Conservation (phyloP, 495 filamentous ascomycete species). For the Trichodelitschia bisporula region DNA sequence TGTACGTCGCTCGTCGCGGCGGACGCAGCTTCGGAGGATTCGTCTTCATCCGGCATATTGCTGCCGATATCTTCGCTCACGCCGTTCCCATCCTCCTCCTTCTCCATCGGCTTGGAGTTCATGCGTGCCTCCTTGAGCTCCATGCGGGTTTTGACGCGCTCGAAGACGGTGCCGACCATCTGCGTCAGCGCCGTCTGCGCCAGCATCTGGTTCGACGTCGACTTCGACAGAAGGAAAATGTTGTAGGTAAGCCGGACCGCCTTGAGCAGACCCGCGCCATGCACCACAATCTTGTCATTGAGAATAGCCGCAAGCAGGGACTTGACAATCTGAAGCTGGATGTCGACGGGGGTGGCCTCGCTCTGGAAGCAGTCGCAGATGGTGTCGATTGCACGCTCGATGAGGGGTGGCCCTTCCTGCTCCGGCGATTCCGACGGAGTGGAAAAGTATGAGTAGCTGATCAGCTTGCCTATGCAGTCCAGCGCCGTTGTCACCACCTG, state of each 20-base stretch:
- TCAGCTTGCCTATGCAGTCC: constrained; percentile 95
- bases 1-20: constrained; percentile 25
- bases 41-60: constrained; percentile 14
- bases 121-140: constrained; percentile 57
- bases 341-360: constrained; percentile 68
- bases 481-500: constrained; percentile 70
- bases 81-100: constrained; percentile 18
- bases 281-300: constrained; percentile 95
- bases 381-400: constrained; percentile 94
- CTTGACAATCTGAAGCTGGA: constrained; percentile 95
- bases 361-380: constrained; percentile 99
- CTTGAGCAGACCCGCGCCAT: constrained; percentile 89
- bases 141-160: constrained; percentile 68
- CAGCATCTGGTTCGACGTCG: constrained; percentile 76
- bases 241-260: constrained; percentile 98
- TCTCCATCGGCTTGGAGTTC: constrained; percentile 16
- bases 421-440: constrained; percentile 28
- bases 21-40: constrained; percentile 21
- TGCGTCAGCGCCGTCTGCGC: constrained; percentile 92
- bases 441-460: constrained; percentile 94
- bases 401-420: constrained; percentile 33
- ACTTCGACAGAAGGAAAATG: constrained; percentile 86
- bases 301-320: constrained; percentile 83
- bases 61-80: constrained; percentile 19
- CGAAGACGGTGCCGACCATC: constrained; percentile 97